phyloP scores from a whole-genome alignment of 2,329 filamentous ascomycete genomes.

The Cadophora luteo-olivacea region DNA sequence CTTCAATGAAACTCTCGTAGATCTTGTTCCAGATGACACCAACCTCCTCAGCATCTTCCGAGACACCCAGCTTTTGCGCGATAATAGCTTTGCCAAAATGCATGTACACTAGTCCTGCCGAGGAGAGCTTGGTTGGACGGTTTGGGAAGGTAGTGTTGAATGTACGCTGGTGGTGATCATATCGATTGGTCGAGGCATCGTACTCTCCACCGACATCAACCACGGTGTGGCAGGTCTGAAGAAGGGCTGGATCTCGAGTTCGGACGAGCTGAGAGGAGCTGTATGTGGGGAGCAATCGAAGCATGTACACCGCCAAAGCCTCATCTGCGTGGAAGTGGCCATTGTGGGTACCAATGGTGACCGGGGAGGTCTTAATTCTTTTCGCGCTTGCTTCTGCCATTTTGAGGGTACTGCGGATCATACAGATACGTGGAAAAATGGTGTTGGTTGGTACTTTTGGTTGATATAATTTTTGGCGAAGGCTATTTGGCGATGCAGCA shows the following conservation, averaged over 20 bases:
- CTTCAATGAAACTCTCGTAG: slow-evolving; percentile 93
- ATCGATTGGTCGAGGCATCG: slow-evolving; percentile 76
- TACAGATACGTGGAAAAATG: slow-evolving; percentile 35
- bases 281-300: slow-evolving; percentile 87
- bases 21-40: slow-evolving; percentile 83
- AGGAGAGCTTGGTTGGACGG: slow-evolving; percentile 87
- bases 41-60: slow-evolving; percentile 70
- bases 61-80: slow-evolving; percentile 66
- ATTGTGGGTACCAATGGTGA: slow-evolving; percentile 82
- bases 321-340: slow-evolving; percentile 99
- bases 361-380: slow-evolving; percentile 77
- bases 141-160: slow-evolving; percentile 87
- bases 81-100: slow-evolving; percentile 92
- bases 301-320: slow-evolving; percentile 94
- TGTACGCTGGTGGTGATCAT: slow-evolving; percentile 96
- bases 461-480: slow-evolving; percentile 11
- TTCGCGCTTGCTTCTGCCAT: slow-evolving; percentile 80
- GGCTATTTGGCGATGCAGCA: slow-evolving; percentile 9
- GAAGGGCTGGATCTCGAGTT: slow-evolving; percentile 81
- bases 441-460: slow-evolving; percentile 14
- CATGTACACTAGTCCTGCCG: slow-evolving; percentile 92
- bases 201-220: slow-evolving; percentile 98
- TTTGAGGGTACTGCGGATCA: slow-evolving; percentile 55
- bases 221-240: slow-evolving; percentile 88
- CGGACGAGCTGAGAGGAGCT: slow-evolving; percentile 75